Base-by-base conservation (phyloP, 441 rosid genomes). In the Metrosideros polymorpha region DNA sequence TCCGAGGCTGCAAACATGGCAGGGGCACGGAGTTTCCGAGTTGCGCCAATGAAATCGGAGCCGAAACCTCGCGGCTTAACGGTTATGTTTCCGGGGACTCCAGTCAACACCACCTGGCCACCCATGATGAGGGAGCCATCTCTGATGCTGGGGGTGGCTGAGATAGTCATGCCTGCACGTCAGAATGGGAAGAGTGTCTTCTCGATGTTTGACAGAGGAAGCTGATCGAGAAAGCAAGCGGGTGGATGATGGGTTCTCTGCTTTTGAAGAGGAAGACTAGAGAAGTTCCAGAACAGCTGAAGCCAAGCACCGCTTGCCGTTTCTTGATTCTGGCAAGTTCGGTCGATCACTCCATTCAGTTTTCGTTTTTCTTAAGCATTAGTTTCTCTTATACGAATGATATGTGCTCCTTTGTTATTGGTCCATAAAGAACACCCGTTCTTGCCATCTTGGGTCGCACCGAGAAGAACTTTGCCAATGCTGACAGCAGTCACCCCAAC, bases 1-100 rank as follows among this genome's bases (percentile, higher is more conserved):
- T 54, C 96, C 95, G 54, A 94, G 91, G 87, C 59, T 90, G 90
- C 92, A 93, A 86, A 92, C 92, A 89, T 90, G 94, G 87, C 91
- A 91, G 86, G 93, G 90, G 61, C 89, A 86, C 3, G 89, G 84
- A 71, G 87, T 12, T 7, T 85, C 14, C 22, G 88, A 89, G 90
- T 84, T 18, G 94, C 93, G 7, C 96, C 93, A 13, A 91, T 39
- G 83, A 92, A 92, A 79, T 91, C 93, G 9, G 94, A 90, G 47
- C 71, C 88, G 7, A 84, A 82, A 82, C n/a, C 85, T 54, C 83
- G 87, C 45, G 88, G 90, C 63, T 91, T 85, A 82, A 93, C 63
- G 47, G 84, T 85, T 76, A 93, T 87, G 76, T 92, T 89, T 30
- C 50, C 61, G 1, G 93, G 94, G 86, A 93, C 92, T 39, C 79